Evolutionary conservation across 805 yeast species (phyloP).

Genomic region (Suhomyces faveliae): DNA sequence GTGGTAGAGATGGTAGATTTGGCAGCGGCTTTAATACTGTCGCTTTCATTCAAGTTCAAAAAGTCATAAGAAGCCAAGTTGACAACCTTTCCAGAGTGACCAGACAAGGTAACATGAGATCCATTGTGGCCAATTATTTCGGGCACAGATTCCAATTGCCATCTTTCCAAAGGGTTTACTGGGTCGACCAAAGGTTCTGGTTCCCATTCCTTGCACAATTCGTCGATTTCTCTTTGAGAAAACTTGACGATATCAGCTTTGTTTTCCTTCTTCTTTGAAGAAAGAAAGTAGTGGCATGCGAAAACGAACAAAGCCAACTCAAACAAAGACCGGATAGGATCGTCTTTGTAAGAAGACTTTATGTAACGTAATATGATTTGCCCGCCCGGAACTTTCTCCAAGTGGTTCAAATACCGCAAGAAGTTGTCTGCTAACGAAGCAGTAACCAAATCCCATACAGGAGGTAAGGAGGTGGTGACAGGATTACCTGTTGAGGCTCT

Average conservation of each 20-base stretch:
- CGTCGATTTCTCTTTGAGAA: conserved; percentile 67
- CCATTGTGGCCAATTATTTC: conserved; percentile 56
- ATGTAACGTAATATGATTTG: conserved; percentile 65
- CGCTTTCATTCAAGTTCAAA: conserved; percentile 55
- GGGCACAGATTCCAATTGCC: conserved; percentile 68
- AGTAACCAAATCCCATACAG: conserved; percentile 36
- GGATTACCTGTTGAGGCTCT: not conserved
- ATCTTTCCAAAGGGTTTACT: conserved; percentile 48
- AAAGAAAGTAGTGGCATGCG: conserved; percentile 80
- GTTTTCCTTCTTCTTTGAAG: conserved; percentile 71
- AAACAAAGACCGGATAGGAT: conserved; percentile 84
- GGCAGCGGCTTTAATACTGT: conserved; percentile 51
- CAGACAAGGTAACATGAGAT: conserved; percentile 30
- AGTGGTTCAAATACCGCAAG: conserved; percentile 33
- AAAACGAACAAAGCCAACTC: conserved; percentile 75
- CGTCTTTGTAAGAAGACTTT: conserved; percentile 83
- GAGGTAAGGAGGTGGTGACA: conserved; percentile 27
- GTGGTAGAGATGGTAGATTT: conserved; percentile 57
- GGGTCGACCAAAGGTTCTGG: conserved; percentile 79
- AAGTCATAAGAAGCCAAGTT: conserved; percentile 76
- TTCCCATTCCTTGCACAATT: conserved; percentile 84
- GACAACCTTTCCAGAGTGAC: conserved; percentile 36
- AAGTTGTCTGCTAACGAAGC: conserved; percentile 34
- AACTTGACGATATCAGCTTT: conserved; percentile 68
- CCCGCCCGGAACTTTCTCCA: conserved; percentile 55